Evolutionary conservation across 2,329 filamentous ascomycete genomes (phyloP).

Genomic region (Tympanopsis confertula): DNA sequence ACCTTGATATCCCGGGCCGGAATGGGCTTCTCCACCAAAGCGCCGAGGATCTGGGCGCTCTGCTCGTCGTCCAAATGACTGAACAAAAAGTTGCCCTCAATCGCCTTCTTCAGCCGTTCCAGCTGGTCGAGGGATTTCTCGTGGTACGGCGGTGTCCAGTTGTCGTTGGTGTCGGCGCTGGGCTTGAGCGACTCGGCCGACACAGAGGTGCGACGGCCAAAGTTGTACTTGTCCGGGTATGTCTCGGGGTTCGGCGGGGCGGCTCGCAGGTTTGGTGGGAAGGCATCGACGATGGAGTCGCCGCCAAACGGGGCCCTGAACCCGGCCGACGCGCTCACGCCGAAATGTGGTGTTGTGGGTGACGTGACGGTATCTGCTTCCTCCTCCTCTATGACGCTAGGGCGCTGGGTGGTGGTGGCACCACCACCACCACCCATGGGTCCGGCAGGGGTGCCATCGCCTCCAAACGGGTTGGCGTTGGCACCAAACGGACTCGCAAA

Average conservation of each 20-base stretch:
- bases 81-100: conserved; percentile 86
- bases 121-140: conserved; percentile 76
- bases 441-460: conserved; percentile 23
- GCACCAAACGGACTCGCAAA: conserved; percentile 65
- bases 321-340: conserved; percentile 22
- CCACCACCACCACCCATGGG: conserved; percentile 26
- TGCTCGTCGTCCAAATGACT: conserved; percentile 91
- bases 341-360: conserved; percentile 55
- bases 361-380: conserved; percentile 67
- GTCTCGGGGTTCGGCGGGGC: conserved; percentile 47
- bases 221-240: conserved; percentile 87
- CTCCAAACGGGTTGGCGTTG: conserved; percentile 64
- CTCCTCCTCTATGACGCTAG: conserved; percentile 70
- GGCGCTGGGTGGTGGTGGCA: conserved; percentile 19
- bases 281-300: conserved; percentile 31
- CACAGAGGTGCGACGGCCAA: conserved; percentile 85
- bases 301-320: conserved; percentile 38
- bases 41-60: conserved; percentile 73
- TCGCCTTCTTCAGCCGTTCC: conserved; percentile 65
- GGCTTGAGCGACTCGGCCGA: conserved; percentile 95
- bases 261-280: conserved; percentile 30
- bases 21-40: conserved; percentile 87
- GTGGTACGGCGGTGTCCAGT: conserved; percentile 80
- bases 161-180: conserved; percentile 69
- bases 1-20: conserved; percentile 76